Percentiles rank a stretch among this genome's conserved stretches.
Conservation (phyloP, 768 basidiomycete genomes). For the Podaxis rugospora region DNA sequence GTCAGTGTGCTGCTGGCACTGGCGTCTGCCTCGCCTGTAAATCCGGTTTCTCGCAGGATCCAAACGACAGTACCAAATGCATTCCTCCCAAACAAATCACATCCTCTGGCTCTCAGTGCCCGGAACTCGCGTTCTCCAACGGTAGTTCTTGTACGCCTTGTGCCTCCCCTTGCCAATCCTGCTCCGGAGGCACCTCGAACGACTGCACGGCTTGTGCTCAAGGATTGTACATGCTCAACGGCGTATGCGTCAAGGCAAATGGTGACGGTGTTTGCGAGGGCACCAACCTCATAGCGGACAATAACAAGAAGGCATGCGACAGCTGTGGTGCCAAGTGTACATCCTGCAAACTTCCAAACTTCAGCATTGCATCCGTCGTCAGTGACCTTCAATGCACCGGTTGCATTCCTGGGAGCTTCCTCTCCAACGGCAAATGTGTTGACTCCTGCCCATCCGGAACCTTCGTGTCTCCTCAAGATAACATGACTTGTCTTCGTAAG, state of each 20-base stretch:
- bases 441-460: conserved; percentile 67
- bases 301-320: conserved; percentile 74
- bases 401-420: conserved; percentile 74
- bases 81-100: conserved; percentile 47
- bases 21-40: conserved; percentile 72
- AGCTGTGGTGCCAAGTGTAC: conserved; percentile 79
- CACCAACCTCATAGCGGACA: conserved; percentile 67
- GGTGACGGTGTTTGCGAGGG: conserved; percentile 67
- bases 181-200: conserved; percentile 56
- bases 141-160: conserved; percentile 53
- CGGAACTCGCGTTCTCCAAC: conserved; percentile 57
- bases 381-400: conserved; percentile 67
- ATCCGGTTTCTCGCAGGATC: conserved; percentile 59
- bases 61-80: conserved; percentile 63
- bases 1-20: conserved; percentile 54
- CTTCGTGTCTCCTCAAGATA: conserved; percentile 68
- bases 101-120: conserved; percentile 53
- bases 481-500: conserved; percentile 61
- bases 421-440: conserved; percentile 68
- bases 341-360: conserved; percentile 67
- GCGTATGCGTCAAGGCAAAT: conserved; percentile 62
- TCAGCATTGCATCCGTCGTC: conserved; percentile 60
- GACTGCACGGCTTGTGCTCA: conserved; percentile 66
- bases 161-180: conserved; percentile 61
- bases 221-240: conserved; percentile 57